A percentile compares a stretch with the other conserved stretches of the same genome.
phyloP scores from a whole-genome alignment of 352 stramenopile genomes.

The Globisporangium radiosum region DNA sequence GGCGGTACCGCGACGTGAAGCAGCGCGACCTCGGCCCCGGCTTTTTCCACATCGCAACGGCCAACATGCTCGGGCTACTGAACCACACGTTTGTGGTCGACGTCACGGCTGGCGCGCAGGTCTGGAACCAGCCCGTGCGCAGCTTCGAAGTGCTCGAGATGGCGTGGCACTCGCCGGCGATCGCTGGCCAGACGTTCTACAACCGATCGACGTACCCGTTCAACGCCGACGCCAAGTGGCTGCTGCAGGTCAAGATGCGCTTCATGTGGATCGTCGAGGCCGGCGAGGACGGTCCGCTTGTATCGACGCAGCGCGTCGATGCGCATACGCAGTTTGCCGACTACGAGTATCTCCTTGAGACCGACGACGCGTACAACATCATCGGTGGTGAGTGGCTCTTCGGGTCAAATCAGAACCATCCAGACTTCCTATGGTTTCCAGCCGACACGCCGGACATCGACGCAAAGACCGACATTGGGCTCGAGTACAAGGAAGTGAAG shows the following conservation, averaged over 20 bases:
- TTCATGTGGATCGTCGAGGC: slow-evolving; percentile 61
- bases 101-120: slow-evolving; percentile 40
- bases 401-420: slow-evolving; percentile 43
- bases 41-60: slow-evolving; percentile 46
- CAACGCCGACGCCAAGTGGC: slow-evolving; percentile 45
- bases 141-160: slow-evolving; percentile 43
- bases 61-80: slow-evolving; percentile 47
- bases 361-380: slow-evolving; percentile 53
- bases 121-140: slow-evolving; percentile 58
- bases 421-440: slow-evolving; percentile 71
- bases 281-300: slow-evolving; percentile 40
- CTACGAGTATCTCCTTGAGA: slow-evolving; percentile 70
- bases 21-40: slow-evolving; percentile 39
- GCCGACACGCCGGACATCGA: slow-evolving; percentile 28
- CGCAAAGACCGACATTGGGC: slow-evolving; percentile 31
- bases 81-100: slow-evolving; percentile 47
- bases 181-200: slow-evolving; percentile 39
- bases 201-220: slow-evolving; percentile 47
- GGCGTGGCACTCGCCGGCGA: slow-evolving; percentile 28
- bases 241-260: slow-evolving; percentile 46
- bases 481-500: slow-evolving; percentile 45
- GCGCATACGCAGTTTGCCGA: slow-evolving; percentile 43
- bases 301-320: slow-evolving; percentile 36
- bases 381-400: slow-evolving; percentile 65
- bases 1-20: slow-evolving; percentile 30